Evolutionary conservation across 192 early-diverging fungal species (phyloP), one percentile per base, ranked within the genome.

Genomic region (Linnemannia elongata): DNA sequence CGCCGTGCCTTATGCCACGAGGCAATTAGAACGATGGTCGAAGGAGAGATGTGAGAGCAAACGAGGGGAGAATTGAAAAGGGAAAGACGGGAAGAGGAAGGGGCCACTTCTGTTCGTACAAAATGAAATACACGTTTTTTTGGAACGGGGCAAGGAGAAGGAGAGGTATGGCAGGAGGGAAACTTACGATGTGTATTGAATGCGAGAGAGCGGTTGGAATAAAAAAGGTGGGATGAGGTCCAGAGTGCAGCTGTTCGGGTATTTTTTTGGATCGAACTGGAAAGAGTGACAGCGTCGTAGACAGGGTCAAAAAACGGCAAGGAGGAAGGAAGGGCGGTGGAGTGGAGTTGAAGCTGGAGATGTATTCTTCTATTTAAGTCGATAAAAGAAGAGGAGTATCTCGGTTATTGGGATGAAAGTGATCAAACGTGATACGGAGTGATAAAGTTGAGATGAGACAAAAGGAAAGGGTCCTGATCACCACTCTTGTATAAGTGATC

Each of bases 101-200:
- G 10, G 12, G 55, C 0, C 27, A 60, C 13, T 10, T 66, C 10
- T 24, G 60, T 33, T 66, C 15, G 60, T 30, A 66, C n/a, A 27
- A 15, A 66, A 66, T 66, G 60, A 66, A 66, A 66, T 66, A 66
- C 60, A 66, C 60, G 30, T 66, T 66, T 66, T 66, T 66, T 66
- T 27, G 55, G 60, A 10, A 30, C 10, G 60, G 60, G n/a, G 60
- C 27, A 63, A n/a, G 27, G 24, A 33, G n/a, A 27, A 33, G 27
- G 9, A 10, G 30, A 63, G 27, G 60, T 9, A 63, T 12, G 30
- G 10, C 1, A 10, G 60, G 13, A 4, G 27, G 10, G 1, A 13
- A 27, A 63, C 27, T 63, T 63, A 49, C 47, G 47, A 20, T 20
- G 2, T 20, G 15, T 18, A 17, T 49, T 20, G 18, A 5, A 49